Base-by-base conservation (phyloP, 257 asterid genomes). In the Gardenia jasminoides region DNA sequence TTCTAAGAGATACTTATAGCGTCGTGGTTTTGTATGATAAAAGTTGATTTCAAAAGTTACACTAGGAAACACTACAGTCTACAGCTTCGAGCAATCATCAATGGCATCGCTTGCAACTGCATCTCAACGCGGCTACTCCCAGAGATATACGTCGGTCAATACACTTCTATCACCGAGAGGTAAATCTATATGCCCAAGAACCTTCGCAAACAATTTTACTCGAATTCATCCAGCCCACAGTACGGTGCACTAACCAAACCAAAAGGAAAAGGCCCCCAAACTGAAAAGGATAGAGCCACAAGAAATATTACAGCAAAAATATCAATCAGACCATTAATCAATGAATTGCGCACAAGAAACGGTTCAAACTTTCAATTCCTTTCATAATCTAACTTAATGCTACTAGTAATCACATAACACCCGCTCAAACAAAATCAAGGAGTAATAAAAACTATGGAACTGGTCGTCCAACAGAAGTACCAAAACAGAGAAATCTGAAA, bases 401-500 rank as follows among this genome's bases (percentile, higher is more conserved):
- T 70, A 43, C 36, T 44, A 72, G n/a, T 70, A 62, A 64, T 47
- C 73, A 79, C 33, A 71, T 30, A 7, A 76, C 41, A 56, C 50
- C 48, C 59, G 41, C 73, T 62, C 78, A 66, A 36, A 72, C 28
- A 72, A 41, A 28, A 17, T 67, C 48, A 79, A 67, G 19, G 72
- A 36, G 41, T 2, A 36, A 36, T 36, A 36, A 30, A 56, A 30
- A 64, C 72, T 43, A 71, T 39, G 67, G 44, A 47, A 72, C 78
- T 20, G 33, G 36, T 30, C 73, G 66, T 61, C 77, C 77, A 33
- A 72, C 2, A 68, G 13, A 66, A 64, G 52, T 43, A 46, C n/a
- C 67, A 69, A 15, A 3, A 46, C 76, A 61, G n/a, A 64, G 46
- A 16, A 78, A 72, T 70, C 70, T 30, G 77, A 58, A 68, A 46